phyloP scores from a whole-genome alignment of 2,329 filamentous ascomycete species.

The Trichophyton verrucosum region DNA sequence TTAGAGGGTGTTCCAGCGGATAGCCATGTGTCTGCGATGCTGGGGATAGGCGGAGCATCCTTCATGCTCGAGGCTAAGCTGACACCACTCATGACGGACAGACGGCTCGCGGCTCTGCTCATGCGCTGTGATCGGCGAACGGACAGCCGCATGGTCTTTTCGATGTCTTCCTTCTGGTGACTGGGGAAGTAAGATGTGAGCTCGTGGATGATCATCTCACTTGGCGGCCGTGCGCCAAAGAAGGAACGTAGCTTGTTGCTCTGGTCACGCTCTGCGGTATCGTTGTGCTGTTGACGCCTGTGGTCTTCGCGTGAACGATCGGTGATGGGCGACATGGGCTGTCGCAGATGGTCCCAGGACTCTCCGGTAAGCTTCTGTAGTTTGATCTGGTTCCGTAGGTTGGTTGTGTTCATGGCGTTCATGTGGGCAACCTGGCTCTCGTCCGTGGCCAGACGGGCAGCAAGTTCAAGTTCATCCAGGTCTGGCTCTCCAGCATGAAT shows the following conservation, averaged over 20 bases:
- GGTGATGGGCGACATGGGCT: constrained; percentile 66
- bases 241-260: constrained; percentile 46
- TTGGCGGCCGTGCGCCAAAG: constrained; percentile 83
- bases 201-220: constrained; percentile 93
- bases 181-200: constrained; percentile 95
- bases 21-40: constrained; percentile 89
- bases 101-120: constrained; percentile 80
- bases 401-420: constrained; percentile 47
- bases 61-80: constrained; percentile 86
- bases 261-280: constrained; percentile 12
- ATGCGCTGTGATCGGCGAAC: constrained; percentile 80
- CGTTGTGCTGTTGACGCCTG: constrained; percentile 23
- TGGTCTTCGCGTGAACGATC: constrained; percentile 35
- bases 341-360: constrained; percentile 70
- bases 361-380: constrained; percentile 82
- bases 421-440: constrained; percentile 65
- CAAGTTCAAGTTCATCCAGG: constrained; percentile 70
- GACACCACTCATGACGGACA: constrained; percentile 86
- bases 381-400: constrained; percentile 72
- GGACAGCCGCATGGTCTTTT: constrained; percentile 85
- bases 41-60: constrained; percentile 88
- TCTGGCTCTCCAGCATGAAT: constrained; percentile 89
- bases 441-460: constrained; percentile 78
- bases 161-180: constrained; percentile 85
- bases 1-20: constrained; percentile 36